Evolutionary conservation across 257 asterid genomes (phyloP), one percentile per base, ranked within the genome.

Genomic region (Nicotiana paniculata): DNA sequence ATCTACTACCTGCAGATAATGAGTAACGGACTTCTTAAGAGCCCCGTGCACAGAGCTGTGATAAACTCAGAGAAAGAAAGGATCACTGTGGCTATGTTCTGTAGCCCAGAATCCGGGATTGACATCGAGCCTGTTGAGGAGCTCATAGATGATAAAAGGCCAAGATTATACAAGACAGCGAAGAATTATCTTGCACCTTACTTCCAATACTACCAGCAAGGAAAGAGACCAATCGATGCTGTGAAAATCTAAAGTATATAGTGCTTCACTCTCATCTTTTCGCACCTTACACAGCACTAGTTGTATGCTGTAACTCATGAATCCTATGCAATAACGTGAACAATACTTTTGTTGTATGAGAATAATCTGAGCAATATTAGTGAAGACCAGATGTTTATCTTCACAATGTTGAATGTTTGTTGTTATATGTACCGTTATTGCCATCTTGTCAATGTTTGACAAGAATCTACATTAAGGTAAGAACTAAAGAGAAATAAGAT

Each of bases 11-110:
- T 81, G 86, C 93, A 91, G 94, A 88, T 91, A 86, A 82, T 91
- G 88, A 90, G 90, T 84, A 93, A 91, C 33, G 94, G 96, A 37
- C 80, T 88, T 18, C 83, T 83, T 80, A 91, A 81, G 81, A 90
- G 96, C 86, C 92, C 92, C 0, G 86, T 93, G 81, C 97, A 93
- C 77, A 89, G 89, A 82, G 97, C 85, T 4, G 86, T 91, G 62
- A 88, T 88, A 8, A 87, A 87, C 83, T 81, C 88, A 13, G 85
- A 84, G 58, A 84, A 80, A 63, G 92, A 93, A 79, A 93, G 96
- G 77, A 84, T 72, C 15, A 81, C 85, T 21, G 17, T 93, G 82
- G 97, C 89, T 33, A 69, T 88, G 87, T 91, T 93, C 81, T 88
- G 48, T 66, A 4, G 84, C 13, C 93, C 91, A 0, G 93, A 88